These are phyloP conservation scores for Terfezia boudieri DNA, from an alignment of 495 filamentous ascomycete genomes.

Conservation along the genomic window DNA sequence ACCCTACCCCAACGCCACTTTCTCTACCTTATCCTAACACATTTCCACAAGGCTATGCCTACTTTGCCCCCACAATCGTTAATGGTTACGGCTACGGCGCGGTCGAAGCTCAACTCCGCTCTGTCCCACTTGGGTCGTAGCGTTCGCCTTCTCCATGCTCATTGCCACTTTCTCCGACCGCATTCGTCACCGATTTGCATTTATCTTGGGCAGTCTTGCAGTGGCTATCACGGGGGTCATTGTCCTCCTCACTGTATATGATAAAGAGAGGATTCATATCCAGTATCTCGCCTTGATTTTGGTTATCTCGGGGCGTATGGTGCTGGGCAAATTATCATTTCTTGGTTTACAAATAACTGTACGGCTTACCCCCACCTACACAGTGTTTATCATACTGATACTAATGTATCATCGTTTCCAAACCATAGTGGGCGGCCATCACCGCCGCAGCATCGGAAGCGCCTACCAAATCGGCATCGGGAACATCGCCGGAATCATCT, in stretches of 20 bases:
- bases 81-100: conserved; percentile 37
- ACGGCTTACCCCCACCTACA: neutral
- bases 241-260: conserved; percentile 45
- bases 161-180: conserved; percentile 47
- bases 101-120: conserved; percentile 57
- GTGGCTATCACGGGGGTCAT: conserved; percentile 48
- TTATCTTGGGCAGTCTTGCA: conserved; percentile 39
- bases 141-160: conserved; percentile 55
- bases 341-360: conserved; percentile 82
- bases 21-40: neutral
- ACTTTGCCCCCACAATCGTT: conserved; percentile 64
- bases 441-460: conserved; percentile 55
- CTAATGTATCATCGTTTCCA: neutral
- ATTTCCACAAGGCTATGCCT: conserved; percentile 28
- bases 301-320: conserved; percentile 38
- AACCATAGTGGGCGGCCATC: conserved; percentile 40
- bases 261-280: conserved; percentile 25
- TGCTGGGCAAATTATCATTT: conserved; percentile 66
- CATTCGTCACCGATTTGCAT: conserved; percentile 49
- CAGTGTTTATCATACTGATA: conserved; percentile 15
- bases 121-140: conserved; percentile 67
- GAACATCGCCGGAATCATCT: conserved; percentile 80
- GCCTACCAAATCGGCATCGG: conserved; percentile 86
- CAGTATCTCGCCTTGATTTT: conserved; percentile 60
- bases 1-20: conserved; percentile 9